Base-by-base conservation (phyloP, 225 moss, liverwort and hornwort genomes). In the Pseudisothecium myosuroides region DNA sequence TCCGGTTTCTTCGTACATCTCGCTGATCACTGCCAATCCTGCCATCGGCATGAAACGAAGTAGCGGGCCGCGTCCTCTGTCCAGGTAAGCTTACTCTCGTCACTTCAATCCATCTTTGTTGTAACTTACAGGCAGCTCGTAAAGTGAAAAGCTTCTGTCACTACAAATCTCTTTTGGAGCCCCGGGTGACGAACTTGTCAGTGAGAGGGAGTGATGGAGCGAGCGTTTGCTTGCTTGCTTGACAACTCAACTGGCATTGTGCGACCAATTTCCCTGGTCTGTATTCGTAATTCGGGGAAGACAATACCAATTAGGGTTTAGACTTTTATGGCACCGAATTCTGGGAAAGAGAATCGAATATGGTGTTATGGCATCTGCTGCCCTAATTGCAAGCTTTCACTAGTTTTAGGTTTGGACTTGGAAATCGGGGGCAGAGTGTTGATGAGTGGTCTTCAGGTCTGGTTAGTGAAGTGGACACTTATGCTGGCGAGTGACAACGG, bases 241-340 rank as follows among this genome's bases (percentile, higher is more conserved):
- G 24, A 47, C 15, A 12, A 15, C 63, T 65, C 54, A 45, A 65
- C 61, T 85, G 76, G 63, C 72, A 32, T 14, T 77, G 22, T 52
- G 81, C 23, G 84, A 37, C 66, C 79, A 79, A 43, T 54, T 67
- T 61, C 37, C 12, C 11, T 76, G n/a, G 59, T 43, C 39, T 10
- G 34, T 60, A 54, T 77, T 68, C 76, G 61, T 74, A 87, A 9
- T 75, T 59, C 82, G 32, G 82, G 14, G 52, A 56, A 58, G 78
- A 52, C 66, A 61, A 68, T 82, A n/a, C 49, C 78, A 79, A 89
- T 91, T 91, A 91, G 93, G 93, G 93, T 91, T 93, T 90, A 90
- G 93, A 84, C 37, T 80, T 59, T 22, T 8, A 29, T 14, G 34
- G 41, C 82, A 64, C 31, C 29, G 9, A 24, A 41, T 60, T 69